These are phyloP conservation scores for Warburgia ugandensis DNA, from an alignment of 164 flowering plant genomes.

Conservation along the genomic window DNA sequence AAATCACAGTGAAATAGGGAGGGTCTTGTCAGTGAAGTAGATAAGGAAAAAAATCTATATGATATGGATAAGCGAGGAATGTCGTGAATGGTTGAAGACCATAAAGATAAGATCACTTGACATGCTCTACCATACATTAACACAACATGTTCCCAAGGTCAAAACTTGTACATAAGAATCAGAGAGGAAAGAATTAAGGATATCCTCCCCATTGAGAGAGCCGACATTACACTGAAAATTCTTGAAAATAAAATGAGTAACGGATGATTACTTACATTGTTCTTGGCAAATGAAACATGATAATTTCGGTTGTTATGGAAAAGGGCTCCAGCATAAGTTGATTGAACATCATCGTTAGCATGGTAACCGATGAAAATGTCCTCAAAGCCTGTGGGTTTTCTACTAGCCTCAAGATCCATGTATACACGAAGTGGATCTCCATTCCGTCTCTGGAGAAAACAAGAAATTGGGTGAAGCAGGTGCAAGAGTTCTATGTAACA, in stretches of 20 bases:
- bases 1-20: not conserved
- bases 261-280: constrained; percentile 55
- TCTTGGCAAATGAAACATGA: constrained; percentile 52
- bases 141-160: too few species aligned
- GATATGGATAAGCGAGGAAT: not conserved
- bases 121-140: too few species aligned
- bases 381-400: constrained; percentile 72
- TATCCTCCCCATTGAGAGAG: not conserved
- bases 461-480: constrained; percentile 4
- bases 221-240: not conserved
- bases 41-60: not conserved
- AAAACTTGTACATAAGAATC: too few species aligned
- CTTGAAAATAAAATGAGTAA: not conserved
- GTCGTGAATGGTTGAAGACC: too few species aligned
- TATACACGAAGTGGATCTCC: constrained; percentile 95
- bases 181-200: not conserved
- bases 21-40: too few species aligned
- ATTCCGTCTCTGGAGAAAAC: constrained; percentile 44
- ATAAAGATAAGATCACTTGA: too few species aligned
- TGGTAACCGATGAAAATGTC: constrained; percentile 91
- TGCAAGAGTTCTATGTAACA: not conserved
- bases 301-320: constrained; percentile 93
- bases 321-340: constrained; percentile 94
- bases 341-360: constrained; percentile 91
- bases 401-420: constrained; percentile 97